Conservation (phyloP, 768 basidiomycete species). For the Lactarius hatsudake region DNA sequence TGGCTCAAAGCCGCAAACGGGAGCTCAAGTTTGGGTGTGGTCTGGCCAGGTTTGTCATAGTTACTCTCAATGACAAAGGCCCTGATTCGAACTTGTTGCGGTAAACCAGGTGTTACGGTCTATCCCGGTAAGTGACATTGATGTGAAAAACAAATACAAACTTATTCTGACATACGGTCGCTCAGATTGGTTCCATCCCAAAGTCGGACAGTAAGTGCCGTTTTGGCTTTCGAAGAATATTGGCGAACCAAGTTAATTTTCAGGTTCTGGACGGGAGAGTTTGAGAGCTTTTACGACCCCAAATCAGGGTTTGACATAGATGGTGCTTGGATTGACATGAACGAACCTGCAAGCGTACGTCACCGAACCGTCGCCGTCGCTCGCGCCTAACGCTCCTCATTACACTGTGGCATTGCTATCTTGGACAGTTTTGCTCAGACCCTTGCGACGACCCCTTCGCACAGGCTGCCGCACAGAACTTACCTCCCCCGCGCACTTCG, state of each 20-base stretch:
- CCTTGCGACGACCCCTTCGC: slow-evolving; percentile 61
- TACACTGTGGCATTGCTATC: background rate
- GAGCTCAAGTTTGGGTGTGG: slow-evolving; percentile 52
- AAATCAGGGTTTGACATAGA: slow-evolving; percentile 60
- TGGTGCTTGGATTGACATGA: slow-evolving; percentile 76
- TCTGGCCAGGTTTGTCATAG: slow-evolving; percentile 55
- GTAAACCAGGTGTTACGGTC: slow-evolving; percentile 47
- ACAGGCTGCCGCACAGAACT: slow-evolving; percentile 48
- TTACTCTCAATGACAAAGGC: background rate
- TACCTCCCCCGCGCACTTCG: slow-evolving; percentile 53
- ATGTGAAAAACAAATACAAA: slow-evolving; percentile 2
- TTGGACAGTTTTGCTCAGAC: slow-evolving; percentile 54
- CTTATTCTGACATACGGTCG: background rate
- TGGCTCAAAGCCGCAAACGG: slow-evolving; percentile 65
- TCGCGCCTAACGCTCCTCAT: background rate
- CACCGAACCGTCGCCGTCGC: background rate
- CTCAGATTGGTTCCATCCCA: slow-evolving; percentile 59
- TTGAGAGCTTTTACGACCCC: slow-evolving; percentile 52
- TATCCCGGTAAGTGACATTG: slow-evolving; percentile 44
- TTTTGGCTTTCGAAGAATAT: background rate
- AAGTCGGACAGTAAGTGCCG: slow-evolving; percentile 45
- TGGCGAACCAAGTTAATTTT: background rate
- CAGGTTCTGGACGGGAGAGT: slow-evolving; percentile 65
- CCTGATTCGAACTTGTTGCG: background rate
- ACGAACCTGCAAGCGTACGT: slow-evolving; percentile 64